Base-by-base conservation (phyloP, 371 early-diverging fungal genomes). In the Mortierella sp. region DNA sequence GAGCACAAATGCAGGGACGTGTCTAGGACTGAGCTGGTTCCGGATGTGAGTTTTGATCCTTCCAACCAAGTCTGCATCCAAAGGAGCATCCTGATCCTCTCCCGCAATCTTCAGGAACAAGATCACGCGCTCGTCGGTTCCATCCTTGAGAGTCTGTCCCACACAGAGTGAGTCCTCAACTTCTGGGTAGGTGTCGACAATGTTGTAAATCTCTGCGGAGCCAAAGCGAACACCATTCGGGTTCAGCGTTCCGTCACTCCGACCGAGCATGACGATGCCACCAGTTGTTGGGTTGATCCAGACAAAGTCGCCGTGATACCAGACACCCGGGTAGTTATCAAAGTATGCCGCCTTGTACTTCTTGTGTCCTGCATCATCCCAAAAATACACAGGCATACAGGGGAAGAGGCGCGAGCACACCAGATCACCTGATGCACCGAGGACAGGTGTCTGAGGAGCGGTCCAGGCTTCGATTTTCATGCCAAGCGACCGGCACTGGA, bases 241-340 rank as follows among this genome's bases (percentile, higher is more conserved):
- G 72, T 99, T 99, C 28, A 98, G 81, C 4, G 97, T 97, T n/a
- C 97, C 96, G 78, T 97, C 99, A 62, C 89, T 90, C 63, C 98
- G 85, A 14, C 99, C 99, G 8, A 98, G 84, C 97, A 99, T 97
- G 43, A 95, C 84, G 43, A 99, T 90, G 31, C 99, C 98, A 23
- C 93, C 92, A 0, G 96, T 97, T n/a, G 80, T 80, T 27, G 90
- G 85, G 70, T 93, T 93, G 61, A 98, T 88, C 72, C 86, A 84
- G 46, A 97, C 88, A 78, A 92, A 99, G 72, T 99, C 98, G 27
- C 98, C 97, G 70, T 99, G 98, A 79, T 93, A 93, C 99, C 99
- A 99, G 23, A 95, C 87, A 48, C 80, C 82, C 3, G 86, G 82
- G 72, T 93, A 95, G 47, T 91, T 85, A 37, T 86, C 86, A 85